These are phyloP conservation scores for Coemansia sp. DNA, from an alignment of 192 early-diverging fungal genomes.

Conservation along the genomic window DNA sequence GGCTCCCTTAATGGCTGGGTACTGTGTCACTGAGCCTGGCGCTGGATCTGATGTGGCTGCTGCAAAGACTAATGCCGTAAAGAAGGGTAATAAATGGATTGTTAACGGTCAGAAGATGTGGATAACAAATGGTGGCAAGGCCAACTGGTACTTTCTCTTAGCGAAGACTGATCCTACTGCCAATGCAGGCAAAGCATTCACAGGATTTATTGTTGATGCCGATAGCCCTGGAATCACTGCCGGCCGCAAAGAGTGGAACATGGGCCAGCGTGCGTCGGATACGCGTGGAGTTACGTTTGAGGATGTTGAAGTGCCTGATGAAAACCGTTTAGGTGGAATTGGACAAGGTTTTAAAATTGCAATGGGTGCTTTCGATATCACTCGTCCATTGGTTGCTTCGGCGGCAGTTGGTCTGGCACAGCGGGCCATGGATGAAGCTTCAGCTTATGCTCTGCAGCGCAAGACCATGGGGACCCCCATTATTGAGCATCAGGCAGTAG, in stretches of 20 bases:
- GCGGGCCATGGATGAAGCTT: conserved; percentile 90
- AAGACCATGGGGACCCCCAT: conserved; percentile 96
- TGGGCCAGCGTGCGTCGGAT: conserved; percentile 93
- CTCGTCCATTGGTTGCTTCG: conserved; percentile 85
- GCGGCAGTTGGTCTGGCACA: conserved; percentile 87
- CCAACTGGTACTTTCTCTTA: conserved; percentile 97
- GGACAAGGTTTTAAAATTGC: conserved; percentile 95
- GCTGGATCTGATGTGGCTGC: conserved; percentile 78
- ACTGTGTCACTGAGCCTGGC: conserved; percentile 83
- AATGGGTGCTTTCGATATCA: conserved; percentile 95
- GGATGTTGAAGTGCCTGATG: conserved; percentile 77
- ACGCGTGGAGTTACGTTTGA: conserved; percentile 88
- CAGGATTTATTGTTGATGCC: conserved; percentile 93
- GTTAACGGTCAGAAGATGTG: conserved; percentile 94
- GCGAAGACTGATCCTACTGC: conserved; percentile 83
- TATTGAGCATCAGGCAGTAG: conserved; percentile 84
- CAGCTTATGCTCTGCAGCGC: conserved; percentile 83
- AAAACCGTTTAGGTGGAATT: conserved; percentile 70
- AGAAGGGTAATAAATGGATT: conserved; percentile 78
- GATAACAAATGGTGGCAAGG: conserved; percentile 96
- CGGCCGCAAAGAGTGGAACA: conserved; percentile 95
- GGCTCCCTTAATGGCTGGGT: conserved; percentile 92
- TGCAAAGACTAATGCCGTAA: conserved; percentile 65
- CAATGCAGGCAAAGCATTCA: conserved; percentile 82
- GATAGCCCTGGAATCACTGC: conserved; percentile 84